Base-by-base conservation (phyloP, 352 stramenopile species). In the Elongisporangium anandrum region DNA sequence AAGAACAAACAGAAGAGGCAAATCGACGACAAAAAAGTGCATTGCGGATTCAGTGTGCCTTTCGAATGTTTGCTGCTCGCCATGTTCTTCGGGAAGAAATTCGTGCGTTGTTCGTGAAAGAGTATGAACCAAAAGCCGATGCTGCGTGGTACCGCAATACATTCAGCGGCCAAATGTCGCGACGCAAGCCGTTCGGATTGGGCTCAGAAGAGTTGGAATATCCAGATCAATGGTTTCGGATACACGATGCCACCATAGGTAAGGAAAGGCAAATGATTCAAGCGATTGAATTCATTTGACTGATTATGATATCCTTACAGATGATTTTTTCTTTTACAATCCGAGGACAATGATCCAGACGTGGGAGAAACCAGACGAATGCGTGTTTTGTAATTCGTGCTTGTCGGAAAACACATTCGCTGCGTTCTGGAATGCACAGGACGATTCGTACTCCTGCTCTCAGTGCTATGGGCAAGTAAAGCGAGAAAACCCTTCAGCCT, bases 271-370 rank as follows among this genome's bases (percentile, higher is more conserved):
- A n/a, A n/a, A n/a, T n/a, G n/a, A n/a, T n/a, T n/a, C 22, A 20
- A 41, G 13, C 12, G 16, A 2, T 23, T n/a, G n/a, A n/a, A n/a
- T 48, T 9, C 22, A 62, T 22, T n/a, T 26, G 47, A 15, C 29
- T 2, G 29, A 4, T 15, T 13, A 15, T 41, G 29, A 5, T 41
- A 20, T 54, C 10, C n/a, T 19, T 61, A 26, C 56, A 88, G 78
- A 64, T 24, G 75, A 87, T 41, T 56, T 56, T n/a, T 89, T 78
- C 67, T 93, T 83, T 60, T 93, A 87, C 71, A 82, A 91, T 52
- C 77, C 79, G 15, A 68, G 54, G 57, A 61, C 29, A 23, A 83
- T 85, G 69, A 56, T 63, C 7, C 81, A 91, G 57, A 79, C 60
- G 48, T 93, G 84, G 81, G 64, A 81, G 15, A 68, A 63, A 10